A percentile compares a stretch with the other conserved stretches of the same genome.
phyloP scores from a whole-genome alignment of 2,329 filamentous ascomycete species.

The Dothidotthia symphoricarpi region DNA sequence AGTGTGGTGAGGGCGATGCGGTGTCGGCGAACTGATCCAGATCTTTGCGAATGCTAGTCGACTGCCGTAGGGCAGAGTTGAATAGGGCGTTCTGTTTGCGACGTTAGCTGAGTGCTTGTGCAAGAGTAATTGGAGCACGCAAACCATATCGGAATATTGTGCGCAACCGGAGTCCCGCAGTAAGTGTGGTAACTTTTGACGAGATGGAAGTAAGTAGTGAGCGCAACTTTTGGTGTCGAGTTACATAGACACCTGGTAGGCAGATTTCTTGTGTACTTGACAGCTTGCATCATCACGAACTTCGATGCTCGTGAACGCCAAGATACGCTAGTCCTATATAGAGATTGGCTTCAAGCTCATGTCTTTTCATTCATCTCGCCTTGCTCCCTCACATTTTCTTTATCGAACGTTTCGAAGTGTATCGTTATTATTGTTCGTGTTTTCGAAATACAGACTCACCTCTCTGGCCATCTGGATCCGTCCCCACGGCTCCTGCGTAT shows the following conservation, averaged over 20 bases:
- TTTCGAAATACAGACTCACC: too few relatives aligned
- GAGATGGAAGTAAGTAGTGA: neutral
- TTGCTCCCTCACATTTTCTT: too few relatives aligned
- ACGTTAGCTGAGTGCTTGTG: constrained; percentile 8
- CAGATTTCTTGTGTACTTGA: neutral
- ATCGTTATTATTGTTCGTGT: too few relatives aligned
- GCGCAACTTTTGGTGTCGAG: neutral
- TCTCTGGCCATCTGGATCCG: too few relatives aligned
- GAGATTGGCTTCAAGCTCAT: too few relatives aligned
- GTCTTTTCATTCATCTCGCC: too few relatives aligned
- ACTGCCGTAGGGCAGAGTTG: constrained; percentile 83
- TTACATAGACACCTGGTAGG: neutral
- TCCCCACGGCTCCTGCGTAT: too few relatives aligned
- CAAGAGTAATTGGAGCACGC: constrained; percentile 2
- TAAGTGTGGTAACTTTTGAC: neutral
- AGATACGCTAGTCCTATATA: too few relatives aligned
- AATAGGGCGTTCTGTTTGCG: constrained; percentile 70
- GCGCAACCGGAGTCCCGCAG: neutral
- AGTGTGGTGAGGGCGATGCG: constrained; percentile 58
- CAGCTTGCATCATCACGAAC: neutral
- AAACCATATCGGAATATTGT: constrained; percentile 17
- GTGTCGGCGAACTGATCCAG: constrained; percentile 67
- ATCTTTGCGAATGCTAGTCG: constrained; percentile 73
- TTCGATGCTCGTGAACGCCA: too few relatives aligned
- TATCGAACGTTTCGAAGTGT: too few relatives aligned